Evolutionary conservation across 139 green algal species (phyloP).

Genomic region (Chlamydomonas sphaeroides): DNA sequence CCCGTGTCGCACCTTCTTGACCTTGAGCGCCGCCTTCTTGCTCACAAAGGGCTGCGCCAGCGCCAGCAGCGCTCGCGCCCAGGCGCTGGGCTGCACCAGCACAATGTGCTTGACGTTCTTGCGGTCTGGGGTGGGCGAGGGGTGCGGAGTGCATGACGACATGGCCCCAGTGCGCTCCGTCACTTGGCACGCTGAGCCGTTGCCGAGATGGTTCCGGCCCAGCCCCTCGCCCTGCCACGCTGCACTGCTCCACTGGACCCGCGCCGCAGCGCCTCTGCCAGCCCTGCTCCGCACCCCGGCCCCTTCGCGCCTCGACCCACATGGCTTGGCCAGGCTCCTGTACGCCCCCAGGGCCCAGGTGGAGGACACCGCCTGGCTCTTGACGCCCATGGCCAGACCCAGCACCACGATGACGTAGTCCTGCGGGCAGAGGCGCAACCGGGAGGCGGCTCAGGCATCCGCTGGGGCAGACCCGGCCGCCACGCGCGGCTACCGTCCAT

Average conservation of each 20-base stretch:
- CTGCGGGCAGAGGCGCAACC: background rate
- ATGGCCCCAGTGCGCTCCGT: too few relatives aligned
- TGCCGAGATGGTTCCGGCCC: too few relatives aligned
- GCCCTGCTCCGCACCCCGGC: too few relatives aligned
- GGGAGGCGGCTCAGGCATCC: too few relatives aligned
- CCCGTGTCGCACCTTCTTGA: slow-evolving; percentile 75
- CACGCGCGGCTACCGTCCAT: too few relatives aligned
- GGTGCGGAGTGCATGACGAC: slow-evolving; percentile 52
- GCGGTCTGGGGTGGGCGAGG: slow-evolving; percentile 36
- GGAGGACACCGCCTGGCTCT: slow-evolving; percentile 2
- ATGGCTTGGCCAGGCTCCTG: slow-evolving; percentile 51
- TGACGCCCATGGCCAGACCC: slow-evolving; percentile 33
- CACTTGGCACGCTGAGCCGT: too few relatives aligned
- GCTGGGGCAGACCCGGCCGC: too few relatives aligned
- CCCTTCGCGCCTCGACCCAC: background rate
- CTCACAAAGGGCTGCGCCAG: slow-evolving; percentile 75
- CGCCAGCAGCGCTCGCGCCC: slow-evolving; percentile 65
- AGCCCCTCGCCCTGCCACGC: too few relatives aligned
- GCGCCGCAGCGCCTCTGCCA: too few relatives aligned
- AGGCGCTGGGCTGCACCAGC: slow-evolving; percentile 71
- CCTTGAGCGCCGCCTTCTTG: slow-evolving; percentile 73
- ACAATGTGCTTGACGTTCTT: slow-evolving; percentile 87
- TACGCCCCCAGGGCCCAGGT: slow-evolving; percentile 81
- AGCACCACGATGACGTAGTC: slow-evolving; percentile 58
- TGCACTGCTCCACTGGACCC: too few relatives aligned